Evolutionary conservation across 305 asterid species (phyloP).

Genomic region (Fraxinus angustifolia): DNA sequence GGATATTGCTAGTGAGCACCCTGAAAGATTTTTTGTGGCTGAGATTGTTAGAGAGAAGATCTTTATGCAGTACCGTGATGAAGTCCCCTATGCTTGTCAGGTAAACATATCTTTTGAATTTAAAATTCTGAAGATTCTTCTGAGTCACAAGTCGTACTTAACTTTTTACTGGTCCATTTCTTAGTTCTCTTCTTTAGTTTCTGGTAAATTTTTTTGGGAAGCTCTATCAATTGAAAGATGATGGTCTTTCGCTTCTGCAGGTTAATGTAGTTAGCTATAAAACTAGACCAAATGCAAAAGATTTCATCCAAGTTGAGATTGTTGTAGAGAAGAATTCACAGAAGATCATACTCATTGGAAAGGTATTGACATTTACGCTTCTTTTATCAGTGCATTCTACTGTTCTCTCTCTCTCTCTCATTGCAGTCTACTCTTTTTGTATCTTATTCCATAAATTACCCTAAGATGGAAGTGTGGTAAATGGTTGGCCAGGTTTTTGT

Average conservation of each 20-base stretch:
- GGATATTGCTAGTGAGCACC: conserved; percentile 97
- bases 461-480: conserved; percentile 4
- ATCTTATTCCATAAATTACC: not conserved
- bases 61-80: conserved; percentile 84
- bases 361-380: conserved; percentile 40
- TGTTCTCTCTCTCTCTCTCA: not conserved
- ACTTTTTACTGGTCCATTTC: not conserved
- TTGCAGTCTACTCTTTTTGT: not conserved
- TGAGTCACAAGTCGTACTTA: not conserved
- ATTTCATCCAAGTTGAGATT: conserved; percentile 90
- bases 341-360: conserved; percentile 88
- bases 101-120: conserved; percentile 31
- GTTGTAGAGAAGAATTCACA: conserved; percentile 91
- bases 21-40: conserved; percentile 87
- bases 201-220: not conserved
- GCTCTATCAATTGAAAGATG: conserved; percentile 5
- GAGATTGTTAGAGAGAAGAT: conserved; percentile 94
- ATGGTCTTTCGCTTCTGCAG: conserved; percentile 37
- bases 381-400: not conserved
- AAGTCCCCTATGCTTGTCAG: conserved; percentile 98
- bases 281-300: conserved; percentile 82
- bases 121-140: conserved; percentile 13
- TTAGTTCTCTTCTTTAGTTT: conserved; percentile 7
- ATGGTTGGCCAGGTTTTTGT: not conserved
- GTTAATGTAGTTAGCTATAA: conserved; percentile 82